A percentile compares a stretch with the other conserved stretches of the same genome.
These are phyloP conservation scores for Globisporangium cylindrosporum DNA, from an alignment of 352 stramenopile species.

Conservation along the genomic window DNA sequence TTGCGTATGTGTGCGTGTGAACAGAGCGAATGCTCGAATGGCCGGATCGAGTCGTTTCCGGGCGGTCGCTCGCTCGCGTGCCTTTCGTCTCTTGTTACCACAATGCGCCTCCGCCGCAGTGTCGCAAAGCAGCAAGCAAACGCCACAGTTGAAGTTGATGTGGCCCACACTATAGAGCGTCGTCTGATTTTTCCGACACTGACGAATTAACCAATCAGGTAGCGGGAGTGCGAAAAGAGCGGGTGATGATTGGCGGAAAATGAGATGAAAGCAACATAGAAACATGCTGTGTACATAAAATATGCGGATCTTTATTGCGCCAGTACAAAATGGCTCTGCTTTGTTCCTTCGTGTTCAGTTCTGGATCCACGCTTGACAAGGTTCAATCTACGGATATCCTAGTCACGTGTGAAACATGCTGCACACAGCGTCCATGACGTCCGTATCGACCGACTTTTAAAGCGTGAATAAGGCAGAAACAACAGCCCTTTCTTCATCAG, in stretches of 20 bases:
- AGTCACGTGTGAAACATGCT: neutral
- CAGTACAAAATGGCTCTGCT: neutral
- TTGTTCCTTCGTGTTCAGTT: neutral
- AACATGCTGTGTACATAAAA: neutral
- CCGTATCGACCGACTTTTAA: neutral
- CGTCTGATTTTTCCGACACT: slow-evolving; percentile 1
- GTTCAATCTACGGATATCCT: neutral
- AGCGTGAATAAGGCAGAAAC: neutral
- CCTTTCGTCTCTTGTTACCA: neutral
- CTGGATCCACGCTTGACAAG: neutral
- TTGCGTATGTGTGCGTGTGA: neutral
- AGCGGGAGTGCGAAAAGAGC: neutral
- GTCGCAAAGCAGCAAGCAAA: slow-evolving; percentile 5
- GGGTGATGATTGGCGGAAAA: neutral
- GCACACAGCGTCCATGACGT: neutral
- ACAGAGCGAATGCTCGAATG: neutral
- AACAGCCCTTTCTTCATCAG: neutral
- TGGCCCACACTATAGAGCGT: slow-evolving; percentile 6
- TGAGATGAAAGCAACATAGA: neutral
- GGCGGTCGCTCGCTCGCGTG: neutral
- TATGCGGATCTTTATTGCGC: neutral
- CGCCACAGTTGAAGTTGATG: slow-evolving; percentile 11
- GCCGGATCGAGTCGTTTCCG: slow-evolving; percentile 7
- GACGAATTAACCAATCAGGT: slow-evolving; percentile 1
- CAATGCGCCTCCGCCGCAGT: neutral